Conservation (phyloP, 345 rosid genomes). For the Euphorbia peplus region DNA sequence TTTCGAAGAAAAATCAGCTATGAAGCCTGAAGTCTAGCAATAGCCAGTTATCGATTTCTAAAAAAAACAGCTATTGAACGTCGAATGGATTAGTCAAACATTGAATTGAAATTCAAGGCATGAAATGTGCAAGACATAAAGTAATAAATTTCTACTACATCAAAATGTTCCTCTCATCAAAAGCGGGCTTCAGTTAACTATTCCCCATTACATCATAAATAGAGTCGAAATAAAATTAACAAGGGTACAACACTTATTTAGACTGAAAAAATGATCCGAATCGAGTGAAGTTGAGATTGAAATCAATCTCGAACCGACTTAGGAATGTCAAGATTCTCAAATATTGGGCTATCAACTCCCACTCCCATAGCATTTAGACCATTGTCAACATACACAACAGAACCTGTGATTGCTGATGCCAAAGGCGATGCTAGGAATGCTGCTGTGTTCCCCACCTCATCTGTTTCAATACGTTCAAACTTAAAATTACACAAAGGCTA, state of each 20-base stretch:
- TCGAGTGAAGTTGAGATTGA: neutral
- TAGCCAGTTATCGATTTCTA: neutral
- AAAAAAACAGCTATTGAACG: neutral
- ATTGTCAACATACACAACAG: conserved; percentile 85
- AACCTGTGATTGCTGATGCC: conserved; percentile 90
- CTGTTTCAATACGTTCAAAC: conserved; percentile 33
- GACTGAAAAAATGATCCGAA: neutral
- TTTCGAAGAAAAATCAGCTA: too few relatives aligned
- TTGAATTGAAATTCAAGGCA: neutral
- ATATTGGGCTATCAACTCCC: conserved; percentile 78
- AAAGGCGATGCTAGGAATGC: conserved; percentile 86
- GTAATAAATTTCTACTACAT: neutral
- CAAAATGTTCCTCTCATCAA: neutral
- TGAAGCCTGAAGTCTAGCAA: too few relatives aligned
- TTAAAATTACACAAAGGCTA: neutral
- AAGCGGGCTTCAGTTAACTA: neutral
- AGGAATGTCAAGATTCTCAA: conserved; percentile 64
- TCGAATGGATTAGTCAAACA: neutral
- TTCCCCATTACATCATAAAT: neutral
- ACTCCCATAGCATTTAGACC: conserved; percentile 95
- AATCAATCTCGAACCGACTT: conserved; percentile 12
- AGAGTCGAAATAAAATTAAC: neutral
- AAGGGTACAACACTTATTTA: neutral
- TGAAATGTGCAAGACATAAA: neutral
- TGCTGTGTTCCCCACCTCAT: conserved; percentile 86